phyloP scores from a whole-genome alignment of 176 grass and related monocot species.

The Phragmites australis region DNA sequence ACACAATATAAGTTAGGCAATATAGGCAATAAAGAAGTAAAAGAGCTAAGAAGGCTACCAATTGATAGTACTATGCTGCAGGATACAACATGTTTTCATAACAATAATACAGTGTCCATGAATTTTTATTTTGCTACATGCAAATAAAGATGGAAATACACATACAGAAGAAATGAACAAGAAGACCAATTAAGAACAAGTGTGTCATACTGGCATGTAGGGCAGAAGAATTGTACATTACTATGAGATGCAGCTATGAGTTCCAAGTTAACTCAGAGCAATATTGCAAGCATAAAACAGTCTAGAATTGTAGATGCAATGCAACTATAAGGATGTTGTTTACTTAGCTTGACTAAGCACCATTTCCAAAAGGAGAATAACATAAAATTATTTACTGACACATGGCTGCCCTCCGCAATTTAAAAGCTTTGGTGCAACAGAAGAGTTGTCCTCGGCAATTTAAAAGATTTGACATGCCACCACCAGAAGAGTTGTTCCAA shows the following conservation, averaged over 20 bases:
- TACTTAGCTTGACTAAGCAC: background rate
- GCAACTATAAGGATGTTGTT: background rate
- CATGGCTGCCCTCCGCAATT: background rate
- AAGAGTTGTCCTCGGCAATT: background rate
- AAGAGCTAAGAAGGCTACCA: no score
- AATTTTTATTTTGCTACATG: no score
- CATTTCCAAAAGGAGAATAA: background rate
- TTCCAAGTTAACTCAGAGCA: background rate
- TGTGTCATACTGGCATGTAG: background rate
- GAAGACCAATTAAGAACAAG: no score
- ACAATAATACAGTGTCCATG: no score
- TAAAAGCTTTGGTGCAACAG: background rate
- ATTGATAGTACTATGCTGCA: no score
- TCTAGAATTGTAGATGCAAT: background rate
- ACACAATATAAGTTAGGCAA: no score
- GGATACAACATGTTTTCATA: no score
- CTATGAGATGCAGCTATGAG: background rate
- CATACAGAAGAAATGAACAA: no score
- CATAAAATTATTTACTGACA: slow-evolving; percentile 1
- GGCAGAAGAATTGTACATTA: background rate
- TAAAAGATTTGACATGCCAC: slow-evolving; percentile 22
- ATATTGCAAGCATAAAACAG: background rate
- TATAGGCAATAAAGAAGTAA: no score
- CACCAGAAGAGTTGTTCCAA: slow-evolving; percentile 68
- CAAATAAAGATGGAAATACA: no score